Percentiles rank a stretch among this genome's conserved stretches.
Evolutionary conservation across 2,329 filamentous ascomycete genomes (phyloP).

Genomic region (Fusarium floridanum): DNA sequence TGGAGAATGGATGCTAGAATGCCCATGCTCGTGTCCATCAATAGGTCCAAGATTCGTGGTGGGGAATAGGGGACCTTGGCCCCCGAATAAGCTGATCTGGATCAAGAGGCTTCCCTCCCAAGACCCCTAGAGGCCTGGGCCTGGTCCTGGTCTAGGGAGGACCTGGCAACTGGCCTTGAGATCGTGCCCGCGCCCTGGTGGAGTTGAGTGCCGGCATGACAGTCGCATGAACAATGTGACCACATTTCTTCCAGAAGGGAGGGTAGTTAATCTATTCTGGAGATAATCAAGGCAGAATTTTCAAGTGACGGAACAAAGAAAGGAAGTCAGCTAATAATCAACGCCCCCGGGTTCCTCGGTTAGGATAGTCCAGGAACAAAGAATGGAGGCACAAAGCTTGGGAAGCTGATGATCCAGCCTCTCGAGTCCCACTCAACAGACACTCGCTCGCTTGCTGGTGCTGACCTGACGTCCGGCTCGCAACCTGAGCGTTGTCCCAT

Average conservation of each 20-base stretch:
- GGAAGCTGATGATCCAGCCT: constrained; percentile 26
- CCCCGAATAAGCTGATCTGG: neutral
- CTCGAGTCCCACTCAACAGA: constrained; percentile 1
- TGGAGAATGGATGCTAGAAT: neutral
- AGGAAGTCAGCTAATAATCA: neutral
- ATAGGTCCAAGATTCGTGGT: neutral
- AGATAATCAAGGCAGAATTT: constrained; percentile 12
- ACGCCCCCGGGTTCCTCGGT: constrained; percentile 16
- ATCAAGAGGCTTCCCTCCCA: neutral
- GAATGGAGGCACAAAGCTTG: constrained; percentile 30
- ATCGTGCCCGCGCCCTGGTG: constrained; percentile 28
- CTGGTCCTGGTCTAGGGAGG: constrained; percentile 3
- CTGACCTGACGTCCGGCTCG: neutral
- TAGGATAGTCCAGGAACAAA: constrained; percentile 34
- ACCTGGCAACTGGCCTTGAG: constrained; percentile 17
- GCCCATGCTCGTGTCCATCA: neutral
- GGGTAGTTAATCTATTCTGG: constrained; percentile 32
- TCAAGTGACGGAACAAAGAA: neutral
- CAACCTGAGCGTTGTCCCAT: neutral
- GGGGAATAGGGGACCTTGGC: constrained; percentile 16
- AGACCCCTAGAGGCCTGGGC: constrained; percentile 14
- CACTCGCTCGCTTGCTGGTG: neutral
- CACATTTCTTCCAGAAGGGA: constrained; percentile 24
- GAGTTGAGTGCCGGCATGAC: constrained; percentile 29
- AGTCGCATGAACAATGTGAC: constrained; percentile 34